Percentiles rank a stretch among this genome's conserved stretches.
These are phyloP conservation scores for Pilaira anomala DNA, from an alignment of 192 early-diverging fungal species.

Conservation along the genomic window DNA sequence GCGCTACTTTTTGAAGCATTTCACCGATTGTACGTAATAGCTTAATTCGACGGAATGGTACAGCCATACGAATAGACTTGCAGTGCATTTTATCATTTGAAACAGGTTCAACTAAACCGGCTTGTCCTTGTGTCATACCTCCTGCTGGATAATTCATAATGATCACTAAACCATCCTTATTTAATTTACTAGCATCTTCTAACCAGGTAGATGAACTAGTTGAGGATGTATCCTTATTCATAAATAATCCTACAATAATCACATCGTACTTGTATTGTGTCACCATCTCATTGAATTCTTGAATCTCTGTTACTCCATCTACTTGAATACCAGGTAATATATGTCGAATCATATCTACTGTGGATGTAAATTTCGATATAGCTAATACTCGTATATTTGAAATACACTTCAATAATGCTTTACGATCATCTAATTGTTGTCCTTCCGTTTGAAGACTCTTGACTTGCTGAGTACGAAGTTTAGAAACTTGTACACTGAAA, in stretches of 20 bases:
- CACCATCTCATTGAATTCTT: slow-evolving; percentile 5
- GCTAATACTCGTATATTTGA: slow-evolving; percentile 12
- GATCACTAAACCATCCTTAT: slow-evolving; percentile 13
- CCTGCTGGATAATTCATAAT: slow-evolving; percentile 29
- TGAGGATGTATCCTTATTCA: slow-evolving; percentile 1
- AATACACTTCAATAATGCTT: background rate
- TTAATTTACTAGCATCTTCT: slow-evolving; percentile 4
- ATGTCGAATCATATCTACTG: slow-evolving; percentile 22
- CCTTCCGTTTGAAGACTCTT: background rate
- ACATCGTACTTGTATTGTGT: slow-evolving; percentile 14
- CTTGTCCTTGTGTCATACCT: slow-evolving; percentile 6
- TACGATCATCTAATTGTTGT: background rate
- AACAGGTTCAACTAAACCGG: slow-evolving; percentile 1
- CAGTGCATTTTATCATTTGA: background rate
- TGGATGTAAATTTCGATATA: slow-evolving; percentile 16
- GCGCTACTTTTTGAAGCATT: slow-evolving; percentile 29
- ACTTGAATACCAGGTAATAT: slow-evolving; percentile 6
- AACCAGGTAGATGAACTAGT: background rate
- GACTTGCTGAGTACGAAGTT: slow-evolving; percentile 1
- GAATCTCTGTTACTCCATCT: slow-evolving; percentile 14
- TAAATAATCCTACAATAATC: slow-evolving; percentile 28
- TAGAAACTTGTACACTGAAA: slow-evolving; percentile 42
- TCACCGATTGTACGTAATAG: slow-evolving; percentile 41
- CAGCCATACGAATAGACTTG: slow-evolving; percentile 37
- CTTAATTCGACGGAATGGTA: slow-evolving; percentile 44